These are phyloP conservation scores for Zizania palustris DNA, from an alignment of 202 grass and related monocot species.

Conservation along the genomic window DNA sequence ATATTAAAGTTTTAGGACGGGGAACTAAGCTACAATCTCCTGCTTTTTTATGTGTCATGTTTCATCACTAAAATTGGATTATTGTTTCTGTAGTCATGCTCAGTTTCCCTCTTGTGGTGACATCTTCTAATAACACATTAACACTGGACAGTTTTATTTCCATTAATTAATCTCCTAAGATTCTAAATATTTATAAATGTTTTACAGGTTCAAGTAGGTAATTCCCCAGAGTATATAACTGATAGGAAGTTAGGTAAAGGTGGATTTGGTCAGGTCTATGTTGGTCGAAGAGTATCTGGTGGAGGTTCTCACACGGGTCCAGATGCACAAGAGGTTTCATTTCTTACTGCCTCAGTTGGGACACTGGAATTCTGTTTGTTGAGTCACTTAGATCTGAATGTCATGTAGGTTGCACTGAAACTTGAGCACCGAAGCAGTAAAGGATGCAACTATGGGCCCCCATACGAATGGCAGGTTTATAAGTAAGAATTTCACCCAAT, in stretches of 20 bases:
- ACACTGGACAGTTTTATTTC: background rate
- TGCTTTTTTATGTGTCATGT: background rate
- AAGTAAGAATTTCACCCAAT: constrained; percentile 55
- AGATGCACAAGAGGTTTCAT: constrained; percentile 83
- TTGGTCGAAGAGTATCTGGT: constrained; percentile 83
- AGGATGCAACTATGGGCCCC: constrained; percentile 79
- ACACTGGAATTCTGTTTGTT: background rate
- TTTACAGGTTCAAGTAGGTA: constrained; percentile 86
- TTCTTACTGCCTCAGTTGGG: constrained; percentile 31
- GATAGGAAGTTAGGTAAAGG: constrained; percentile 90
- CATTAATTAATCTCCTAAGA: constrained; percentile 22
- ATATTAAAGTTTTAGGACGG: background rate
- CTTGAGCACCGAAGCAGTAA: constrained; percentile 89
- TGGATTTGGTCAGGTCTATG: constrained; percentile 94
- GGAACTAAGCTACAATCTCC: background rate
- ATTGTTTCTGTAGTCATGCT: background rate
- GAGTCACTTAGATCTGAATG: constrained; percentile 33
- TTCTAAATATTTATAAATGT: constrained; percentile 23
- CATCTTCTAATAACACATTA: background rate
- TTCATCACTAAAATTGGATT: background rate
- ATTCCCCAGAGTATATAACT: constrained; percentile 77
- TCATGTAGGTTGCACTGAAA: constrained; percentile 78
- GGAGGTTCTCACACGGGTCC: constrained; percentile 63
- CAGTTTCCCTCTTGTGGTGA: background rate
- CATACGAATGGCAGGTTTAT: constrained; percentile 93